These are phyloP conservation scores for Globisporangium sylvaticum DNA, from an alignment of 352 stramenopile genomes.

Conservation along the genomic window DNA sequence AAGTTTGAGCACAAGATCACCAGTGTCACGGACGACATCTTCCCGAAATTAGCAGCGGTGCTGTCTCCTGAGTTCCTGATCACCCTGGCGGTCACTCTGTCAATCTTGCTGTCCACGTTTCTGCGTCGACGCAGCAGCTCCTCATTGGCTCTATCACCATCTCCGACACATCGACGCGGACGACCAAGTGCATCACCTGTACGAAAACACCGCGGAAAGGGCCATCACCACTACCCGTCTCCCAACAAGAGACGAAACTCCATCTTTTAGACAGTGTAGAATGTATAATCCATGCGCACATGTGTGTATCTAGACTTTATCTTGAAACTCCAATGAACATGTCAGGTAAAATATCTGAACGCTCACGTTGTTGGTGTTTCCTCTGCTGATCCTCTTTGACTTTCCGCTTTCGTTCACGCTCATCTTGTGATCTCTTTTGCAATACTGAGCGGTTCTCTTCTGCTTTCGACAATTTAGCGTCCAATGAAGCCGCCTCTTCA, in stretches of 20 bases:
- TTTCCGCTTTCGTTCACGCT: slow-evolving; percentile 17
- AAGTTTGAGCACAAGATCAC: slow-evolving; percentile 77
- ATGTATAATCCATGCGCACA: slow-evolving; percentile 10
- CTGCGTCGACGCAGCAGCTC: slow-evolving; percentile 37
- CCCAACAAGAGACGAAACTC: slow-evolving; percentile 35
- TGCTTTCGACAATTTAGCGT: slow-evolving; percentile 7
- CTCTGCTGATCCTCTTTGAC: slow-evolving; percentile 9
- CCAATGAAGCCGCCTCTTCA: background rate
- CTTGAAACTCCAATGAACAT: slow-evolving; percentile 24
- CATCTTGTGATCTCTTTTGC: slow-evolving; percentile 13
- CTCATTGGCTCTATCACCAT: slow-evolving; percentile 29
- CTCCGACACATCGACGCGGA: slow-evolving; percentile 23
- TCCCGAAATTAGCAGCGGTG: slow-evolving; percentile 39
- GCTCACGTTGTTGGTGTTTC: slow-evolving; percentile 17
- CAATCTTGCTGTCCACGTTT: slow-evolving; percentile 62
- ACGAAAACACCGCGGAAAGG: background rate
- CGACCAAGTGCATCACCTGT: slow-evolving; percentile 23
- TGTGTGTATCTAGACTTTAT: slow-evolving; percentile 5
- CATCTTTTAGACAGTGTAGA: slow-evolving; percentile 34
- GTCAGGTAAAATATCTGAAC: slow-evolving; percentile 16
- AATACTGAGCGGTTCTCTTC: slow-evolving; percentile 5
- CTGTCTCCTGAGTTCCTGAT: slow-evolving; percentile 59
- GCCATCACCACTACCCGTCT: slow-evolving; percentile 3
- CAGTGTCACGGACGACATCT: slow-evolving; percentile 63
- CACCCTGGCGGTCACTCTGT: slow-evolving; percentile 39